Evolutionary conservation across 164 flowering plant species (phyloP).

Genomic region (Tetracentron sinense): DNA sequence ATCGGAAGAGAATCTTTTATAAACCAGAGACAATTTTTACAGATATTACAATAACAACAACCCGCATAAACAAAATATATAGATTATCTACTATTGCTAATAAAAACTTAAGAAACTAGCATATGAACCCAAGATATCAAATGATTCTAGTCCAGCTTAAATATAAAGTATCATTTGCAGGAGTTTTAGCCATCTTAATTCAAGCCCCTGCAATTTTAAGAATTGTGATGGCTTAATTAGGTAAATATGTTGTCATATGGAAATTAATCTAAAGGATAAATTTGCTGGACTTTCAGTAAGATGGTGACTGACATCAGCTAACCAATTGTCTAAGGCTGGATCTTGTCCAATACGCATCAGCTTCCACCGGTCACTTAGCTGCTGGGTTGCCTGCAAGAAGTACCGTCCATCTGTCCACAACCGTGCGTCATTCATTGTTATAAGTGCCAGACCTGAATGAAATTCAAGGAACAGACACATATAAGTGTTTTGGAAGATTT

Average conservation of each 20-base stretch:
- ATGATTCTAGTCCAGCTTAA: no score
- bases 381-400: constrained; percentile 80
- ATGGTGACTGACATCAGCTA: constrained; percentile 65
- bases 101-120: not conserved
- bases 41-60: no score
- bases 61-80: no score
- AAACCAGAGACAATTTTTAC: no score
- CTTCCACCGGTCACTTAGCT: constrained; percentile 77
- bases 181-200: not conserved
- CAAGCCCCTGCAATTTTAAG: not conserved
- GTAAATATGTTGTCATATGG: not conserved
- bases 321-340: constrained; percentile 76
- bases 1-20: no score
- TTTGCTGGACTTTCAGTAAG: not conserved
- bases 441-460: constrained; percentile 73
- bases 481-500: no score
- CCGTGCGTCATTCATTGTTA: constrained; percentile 66
- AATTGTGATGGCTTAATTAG: not conserved
- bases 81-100: no score
- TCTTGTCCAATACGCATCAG: constrained; percentile 96
- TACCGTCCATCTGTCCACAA: constrained; percentile 99
- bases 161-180: no score
- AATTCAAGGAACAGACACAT: not conserved
- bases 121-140: no score
- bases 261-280: not conserved